A percentile compares a stretch with the other conserved stretches of the same genome.
Evolutionary conservation across 2,329 filamentous ascomycete species (phyloP).

Genomic region (Talaromyces sp.): DNA sequence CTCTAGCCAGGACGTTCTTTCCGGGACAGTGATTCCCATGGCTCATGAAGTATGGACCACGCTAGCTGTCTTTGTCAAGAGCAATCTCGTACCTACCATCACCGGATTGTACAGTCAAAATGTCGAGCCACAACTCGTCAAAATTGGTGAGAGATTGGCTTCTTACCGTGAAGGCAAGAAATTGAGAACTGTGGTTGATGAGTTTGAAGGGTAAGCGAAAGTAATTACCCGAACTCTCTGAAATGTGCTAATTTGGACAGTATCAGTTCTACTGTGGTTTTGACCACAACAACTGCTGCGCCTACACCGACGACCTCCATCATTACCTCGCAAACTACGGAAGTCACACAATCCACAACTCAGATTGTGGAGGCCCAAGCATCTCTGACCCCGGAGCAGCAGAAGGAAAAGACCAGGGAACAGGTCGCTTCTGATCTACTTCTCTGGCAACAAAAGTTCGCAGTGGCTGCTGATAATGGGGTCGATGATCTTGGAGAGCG

Average conservation of each 20-base stretch:
- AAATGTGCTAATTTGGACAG: slow-evolving; percentile 11
- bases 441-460: slow-evolving; percentile 85
- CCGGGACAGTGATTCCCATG: slow-evolving; percentile 69
- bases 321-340: not conserved
- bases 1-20: slow-evolving; percentile 63
- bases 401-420: slow-evolving; percentile 50
- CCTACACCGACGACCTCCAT: slow-evolving; percentile 20
- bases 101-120: slow-evolving; percentile 81
- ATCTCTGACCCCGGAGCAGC: slow-evolving; percentile 45
- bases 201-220: slow-evolving; percentile 46
- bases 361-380: slow-evolving; percentile 28
- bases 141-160: slow-evolving; percentile 85
- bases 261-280: slow-evolving; percentile 2
- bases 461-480: slow-evolving; percentile 79
- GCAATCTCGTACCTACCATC: slow-evolving; percentile 76
- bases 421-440: slow-evolving; percentile 74
- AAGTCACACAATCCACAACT: slow-evolving; percentile 23
- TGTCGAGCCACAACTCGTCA: slow-evolving; percentile 89
- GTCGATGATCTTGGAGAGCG: slow-evolving; percentile 63
- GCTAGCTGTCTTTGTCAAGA: slow-evolving; percentile 67
- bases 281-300: slow-evolving; percentile 12
- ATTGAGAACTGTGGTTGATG: slow-evolving; percentile 57
- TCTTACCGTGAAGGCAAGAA: slow-evolving; percentile 59
- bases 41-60: slow-evolving; percentile 68
- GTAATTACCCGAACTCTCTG: not conserved